A percentile compares a stretch with the other conserved stretches of the same genome.
phyloP scores from a whole-genome alignment of 805 yeast genomes.

The Starmerella ratchasimensis region DNA sequence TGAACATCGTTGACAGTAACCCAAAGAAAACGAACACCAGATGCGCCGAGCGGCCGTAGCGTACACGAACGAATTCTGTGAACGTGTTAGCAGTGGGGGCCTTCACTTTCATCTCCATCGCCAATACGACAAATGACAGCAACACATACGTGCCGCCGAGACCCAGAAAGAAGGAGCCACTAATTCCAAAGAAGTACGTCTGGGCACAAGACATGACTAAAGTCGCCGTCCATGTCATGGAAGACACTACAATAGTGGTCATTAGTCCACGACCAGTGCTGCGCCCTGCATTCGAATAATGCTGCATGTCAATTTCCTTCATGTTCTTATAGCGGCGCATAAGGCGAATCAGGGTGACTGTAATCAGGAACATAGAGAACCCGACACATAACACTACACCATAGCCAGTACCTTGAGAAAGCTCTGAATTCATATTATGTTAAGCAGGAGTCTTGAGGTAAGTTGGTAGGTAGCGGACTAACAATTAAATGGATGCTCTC shows the following conservation, averaged over 20 bases:
- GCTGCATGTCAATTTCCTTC: conserved; percentile 33
- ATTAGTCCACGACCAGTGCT: conserved; percentile 33
- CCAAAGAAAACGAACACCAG: conserved; percentile 29
- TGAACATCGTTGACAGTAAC: conserved; percentile 10
- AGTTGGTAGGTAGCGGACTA: no score
- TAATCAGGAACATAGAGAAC: not conserved
- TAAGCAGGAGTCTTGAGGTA: no score
- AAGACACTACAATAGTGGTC: conserved; percentile 33
- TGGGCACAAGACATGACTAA: conserved; percentile 25
- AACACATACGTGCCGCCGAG: conserved; percentile 20
- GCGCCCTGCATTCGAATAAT: conserved; percentile 35
- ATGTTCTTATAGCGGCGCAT: not conserved
- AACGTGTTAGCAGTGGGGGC: conserved; percentile 25
- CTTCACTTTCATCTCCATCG: conserved; percentile 20
- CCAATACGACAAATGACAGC: conserved; percentile 18
- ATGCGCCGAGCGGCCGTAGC: conserved; percentile 31
- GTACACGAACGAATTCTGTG: conserved; percentile 28
- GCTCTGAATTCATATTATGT: no score
- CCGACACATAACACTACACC: not conserved
- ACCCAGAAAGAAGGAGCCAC: conserved; percentile 26
- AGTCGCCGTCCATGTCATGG: conserved; percentile 30
- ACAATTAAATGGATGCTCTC: no score
- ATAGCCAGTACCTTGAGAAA: not conserved
- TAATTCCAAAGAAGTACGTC: conserved; percentile 25
- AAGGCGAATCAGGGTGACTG: no score